Evolutionary conservation across 2,329 filamentous ascomycete species (phyloP).

Genomic region (Verticillium tricorpus): DNA sequence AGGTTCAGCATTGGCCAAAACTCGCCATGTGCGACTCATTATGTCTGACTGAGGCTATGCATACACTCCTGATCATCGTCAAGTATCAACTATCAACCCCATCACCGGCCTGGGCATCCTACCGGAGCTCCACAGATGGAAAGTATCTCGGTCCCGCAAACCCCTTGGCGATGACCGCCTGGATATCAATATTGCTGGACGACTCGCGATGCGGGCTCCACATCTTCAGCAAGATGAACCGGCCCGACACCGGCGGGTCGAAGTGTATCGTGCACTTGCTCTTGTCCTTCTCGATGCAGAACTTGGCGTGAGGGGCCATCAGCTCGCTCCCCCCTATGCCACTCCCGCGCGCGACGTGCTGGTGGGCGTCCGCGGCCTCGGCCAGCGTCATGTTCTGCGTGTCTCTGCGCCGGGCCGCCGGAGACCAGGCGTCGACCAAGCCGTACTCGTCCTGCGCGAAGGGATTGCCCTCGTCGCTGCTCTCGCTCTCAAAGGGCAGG

Average conservation of each 20-base stretch:
- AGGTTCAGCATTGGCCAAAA: too few relatives aligned
- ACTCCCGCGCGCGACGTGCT: slow-evolving; percentile 52
- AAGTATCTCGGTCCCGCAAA: slow-evolving; percentile 85
- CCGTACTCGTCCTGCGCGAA: slow-evolving; percentile 25
- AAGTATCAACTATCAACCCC: not conserved
- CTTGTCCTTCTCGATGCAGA: slow-evolving; percentile 78
- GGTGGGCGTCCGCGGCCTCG: slow-evolving; percentile 41
- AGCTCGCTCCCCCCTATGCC: slow-evolving; percentile 55
- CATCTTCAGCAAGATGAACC: slow-evolving; percentile 84
- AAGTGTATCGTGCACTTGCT: slow-evolving; percentile 85
- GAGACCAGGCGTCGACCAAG: slow-evolving; percentile 19
- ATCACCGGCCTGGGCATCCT: slow-evolving; percentile 1
- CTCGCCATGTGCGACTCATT: not conserved
- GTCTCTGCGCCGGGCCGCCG: slow-evolving; percentile 17
- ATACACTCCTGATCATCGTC: not conserved
- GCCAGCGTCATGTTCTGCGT: slow-evolving; percentile 25
- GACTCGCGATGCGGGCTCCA: slow-evolving; percentile 72
- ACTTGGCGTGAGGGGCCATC: slow-evolving; percentile 70
- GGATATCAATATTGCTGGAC: slow-evolving; percentile 76
- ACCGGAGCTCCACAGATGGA: slow-evolving; percentile 61
- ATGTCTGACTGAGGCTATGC: not conserved
- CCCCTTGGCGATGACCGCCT: slow-evolving; percentile 77
- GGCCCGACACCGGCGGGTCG: slow-evolving; percentile 73
- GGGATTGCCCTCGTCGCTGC: slow-evolving; percentile 29
- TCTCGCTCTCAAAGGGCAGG: slow-evolving; percentile 49